Evolutionary conservation across 208 protist species (phyloP).

Genomic region (Acanthamoeba healyi): DNA sequence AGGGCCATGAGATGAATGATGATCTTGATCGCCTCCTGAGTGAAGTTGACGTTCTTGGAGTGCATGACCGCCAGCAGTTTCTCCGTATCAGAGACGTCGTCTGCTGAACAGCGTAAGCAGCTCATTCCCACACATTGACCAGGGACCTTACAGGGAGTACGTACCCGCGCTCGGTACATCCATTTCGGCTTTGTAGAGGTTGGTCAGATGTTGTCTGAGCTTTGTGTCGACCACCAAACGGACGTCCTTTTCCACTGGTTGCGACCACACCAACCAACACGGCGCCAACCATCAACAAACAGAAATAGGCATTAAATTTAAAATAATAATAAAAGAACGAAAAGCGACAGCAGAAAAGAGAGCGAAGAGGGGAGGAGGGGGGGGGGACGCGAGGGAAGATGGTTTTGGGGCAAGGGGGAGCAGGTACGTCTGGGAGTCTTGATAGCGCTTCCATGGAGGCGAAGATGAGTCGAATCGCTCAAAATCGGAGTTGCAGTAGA

Average conservation of each 20-base stretch:
- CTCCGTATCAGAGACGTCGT: conserved; percentile 58
- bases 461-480: conserved; percentile 50
- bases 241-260: conserved; percentile 1
- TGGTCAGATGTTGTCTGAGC: conserved; percentile 44
- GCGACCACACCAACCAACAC: too few species aligned
- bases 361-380: background rate
- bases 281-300: too few species aligned
- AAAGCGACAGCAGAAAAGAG: background rate
- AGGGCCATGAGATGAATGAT: conserved; percentile 71
- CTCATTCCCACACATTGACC: too few species aligned
- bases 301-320: background rate
- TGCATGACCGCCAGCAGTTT: conserved; percentile 70
- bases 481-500: background rate
- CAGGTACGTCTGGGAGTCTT: conserved; percentile 24
- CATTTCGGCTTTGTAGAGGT: conserved; percentile 44
- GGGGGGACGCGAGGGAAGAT: too few species aligned
- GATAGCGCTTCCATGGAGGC: background rate
- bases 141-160: background rate
- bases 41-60: conserved; percentile 75
- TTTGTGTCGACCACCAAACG: background rate
- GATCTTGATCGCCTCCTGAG: conserved; percentile 73
- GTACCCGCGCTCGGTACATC: background rate
- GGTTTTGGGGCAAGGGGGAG: too few species aligned
- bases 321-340: background rate
- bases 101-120: background rate